Evolutionary conservation across 1,284 basidiomycete genomes (phyloP).

Genomic region (Heliocybe sulcata): DNA sequence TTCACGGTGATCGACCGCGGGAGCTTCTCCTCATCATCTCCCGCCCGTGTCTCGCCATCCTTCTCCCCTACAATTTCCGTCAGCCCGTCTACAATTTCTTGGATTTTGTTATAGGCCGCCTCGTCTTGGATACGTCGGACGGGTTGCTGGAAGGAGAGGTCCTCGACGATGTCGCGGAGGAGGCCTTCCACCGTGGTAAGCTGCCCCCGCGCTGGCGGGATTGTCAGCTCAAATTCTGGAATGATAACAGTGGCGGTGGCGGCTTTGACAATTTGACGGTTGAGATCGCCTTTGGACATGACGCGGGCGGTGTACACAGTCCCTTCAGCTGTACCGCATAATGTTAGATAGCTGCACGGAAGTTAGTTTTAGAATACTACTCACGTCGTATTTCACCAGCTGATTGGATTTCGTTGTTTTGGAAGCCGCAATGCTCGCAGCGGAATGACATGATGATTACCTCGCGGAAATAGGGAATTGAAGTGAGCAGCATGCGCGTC

Average conservation of each 20-base stretch:
- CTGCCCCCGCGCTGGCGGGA: conserved; percentile 85
- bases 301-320: conserved; percentile 78
- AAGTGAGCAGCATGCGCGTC: conserved; percentile 90
- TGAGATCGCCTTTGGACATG: conserved; percentile 70
- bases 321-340: conserved; percentile 48
- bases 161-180: conserved; percentile 77
- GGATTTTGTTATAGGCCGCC: conserved; percentile 72
- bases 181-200: conserved; percentile 96
- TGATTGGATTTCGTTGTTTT: conserved; percentile 94
- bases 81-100: conserved; percentile 66
- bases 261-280: conserved; percentile 94
- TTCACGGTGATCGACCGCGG: conserved; percentile 67
- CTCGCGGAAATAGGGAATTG: conserved; percentile 95
- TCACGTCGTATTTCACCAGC: conserved; percentile 85
- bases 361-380: too few species aligned
- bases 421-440: conserved; percentile 87
- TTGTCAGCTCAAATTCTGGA: conserved; percentile 87
- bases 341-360: too few species aligned
- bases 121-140: conserved; percentile 82
- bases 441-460: conserved; percentile 95
- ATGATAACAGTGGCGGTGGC: conserved; percentile 77
- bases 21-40: conserved; percentile 15
- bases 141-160: conserved; percentile 83
- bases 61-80: conserved; percentile 65
- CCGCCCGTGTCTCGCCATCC: conserved; percentile 36